Conservation (phyloP, 805 yeast genomes). For the Starmera dryadoides region DNA sequence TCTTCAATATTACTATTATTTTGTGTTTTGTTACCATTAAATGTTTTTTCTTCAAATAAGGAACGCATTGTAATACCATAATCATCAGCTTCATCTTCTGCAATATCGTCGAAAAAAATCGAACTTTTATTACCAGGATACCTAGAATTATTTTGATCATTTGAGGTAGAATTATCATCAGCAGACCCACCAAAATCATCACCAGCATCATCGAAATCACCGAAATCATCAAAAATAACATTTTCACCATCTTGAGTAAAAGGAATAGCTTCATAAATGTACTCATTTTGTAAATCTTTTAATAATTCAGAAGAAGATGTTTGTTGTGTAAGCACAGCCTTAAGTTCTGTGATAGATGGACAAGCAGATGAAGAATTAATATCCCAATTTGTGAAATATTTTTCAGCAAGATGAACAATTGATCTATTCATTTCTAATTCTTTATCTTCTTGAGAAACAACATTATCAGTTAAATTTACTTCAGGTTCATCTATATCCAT, state of each 20-base stretch:
- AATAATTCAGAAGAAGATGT: slow-evolving; percentile 9
- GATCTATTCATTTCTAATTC: not conserved
- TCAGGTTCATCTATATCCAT: slow-evolving; percentile 17
- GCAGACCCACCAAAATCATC: slow-evolving; percentile 5
- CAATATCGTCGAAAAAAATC: slow-evolving; percentile 16
- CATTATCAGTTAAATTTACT: slow-evolving; percentile 1
- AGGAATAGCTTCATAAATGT: slow-evolving; percentile 2
- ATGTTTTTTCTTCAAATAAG: slow-evolving; percentile 16
- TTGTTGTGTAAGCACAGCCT: slow-evolving; percentile 13
- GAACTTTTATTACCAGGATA: slow-evolving; percentile 20
- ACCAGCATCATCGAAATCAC: slow-evolving; percentile 7
- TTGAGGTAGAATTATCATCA: slow-evolving; percentile 1
- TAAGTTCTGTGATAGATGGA: slow-evolving; percentile 12
- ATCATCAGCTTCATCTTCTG: slow-evolving; percentile 15
- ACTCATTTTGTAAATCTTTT: slow-evolving; percentile 6
- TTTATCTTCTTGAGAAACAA: not conserved
- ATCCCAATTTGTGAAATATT: not conserved
- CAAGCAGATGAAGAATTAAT: slow-evolving; percentile 5
- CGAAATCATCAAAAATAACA: slow-evolving; percentile 2
- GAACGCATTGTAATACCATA: slow-evolving; percentile 20
- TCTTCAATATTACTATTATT: slow-evolving; percentile 11
- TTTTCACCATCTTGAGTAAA: not conserved
- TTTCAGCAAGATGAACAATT: not conserved
- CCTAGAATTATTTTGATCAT: slow-evolving; percentile 10
- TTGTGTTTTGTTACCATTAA: slow-evolving; percentile 4